Evolutionary conservation across 495 filamentous ascomycete genomes (phyloP), one percentile per base, ranked within the genome.

Genomic region (Glutinoglossum americanum): DNA sequence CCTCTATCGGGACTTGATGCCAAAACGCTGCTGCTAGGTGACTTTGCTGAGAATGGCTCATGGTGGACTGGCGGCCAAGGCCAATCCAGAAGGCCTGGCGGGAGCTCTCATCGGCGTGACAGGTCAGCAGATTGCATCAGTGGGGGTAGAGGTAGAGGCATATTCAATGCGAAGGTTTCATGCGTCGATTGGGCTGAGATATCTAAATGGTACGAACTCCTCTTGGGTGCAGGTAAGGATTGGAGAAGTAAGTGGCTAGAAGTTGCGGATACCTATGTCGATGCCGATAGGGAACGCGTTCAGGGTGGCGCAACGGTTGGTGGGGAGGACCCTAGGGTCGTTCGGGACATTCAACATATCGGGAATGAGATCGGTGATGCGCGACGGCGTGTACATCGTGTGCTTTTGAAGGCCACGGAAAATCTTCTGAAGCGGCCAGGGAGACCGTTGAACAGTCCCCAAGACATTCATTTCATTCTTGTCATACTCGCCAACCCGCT

Each of bases 341-440:
- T 45, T 28, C 32, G 64, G 65, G 55, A 66, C 56, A 63, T 71
- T 62, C 65, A 70, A 33, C 68, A 76, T 30, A 70, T 89, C 44
- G 78, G 83, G 58, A 67, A 71, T 23, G 74, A 84, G 37, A 70
- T 86, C 8, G 66, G 72, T n/a, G 77, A 84, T 41, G 85, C 82
- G 15, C 80, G 84, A 62, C 65, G 76, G 47, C 84, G 89, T 59
- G 68, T 80, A 44, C 81, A 84, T 49, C 70, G 78, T 54, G 76
- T 80, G 5, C 73, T 96, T 5, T 69, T 96, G 54, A 94, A 92
- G 66, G 83, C 85, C 19, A 84, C 79, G 0, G 89, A 96, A 66
- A 84, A 73, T 61, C 70, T 95, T 49, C 71, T 95, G n/a, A 94
- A 89, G 63, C 79, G 90, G 11, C 90, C 89, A 4, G 80, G 86